These are phyloP conservation scores for Fabrea salina DNA, from an alignment of 169 alveolate genomes.

Conservation along the genomic window DNA sequence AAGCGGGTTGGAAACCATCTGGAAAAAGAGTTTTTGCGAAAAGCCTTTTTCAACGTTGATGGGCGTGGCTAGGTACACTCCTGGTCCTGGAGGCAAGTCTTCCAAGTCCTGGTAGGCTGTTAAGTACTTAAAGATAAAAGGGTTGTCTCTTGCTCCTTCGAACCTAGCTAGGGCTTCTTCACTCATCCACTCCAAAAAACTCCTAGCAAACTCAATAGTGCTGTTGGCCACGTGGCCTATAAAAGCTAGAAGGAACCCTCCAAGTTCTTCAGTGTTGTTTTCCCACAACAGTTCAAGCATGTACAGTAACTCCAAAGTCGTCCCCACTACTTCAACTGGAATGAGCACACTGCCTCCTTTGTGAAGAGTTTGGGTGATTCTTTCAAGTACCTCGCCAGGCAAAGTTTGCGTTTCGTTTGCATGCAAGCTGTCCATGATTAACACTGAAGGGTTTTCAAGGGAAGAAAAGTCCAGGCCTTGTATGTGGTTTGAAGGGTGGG, in stretches of 20 bases:
- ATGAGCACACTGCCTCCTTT: constrained; percentile 29
- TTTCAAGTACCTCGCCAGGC: not conserved
- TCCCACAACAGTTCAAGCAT: constrained; percentile 25
- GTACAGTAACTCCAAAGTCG: not conserved
- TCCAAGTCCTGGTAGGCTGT: not conserved
- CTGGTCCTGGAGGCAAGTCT: constrained; percentile 22
- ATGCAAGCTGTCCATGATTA: not conserved
- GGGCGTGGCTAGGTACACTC: constrained; percentile 2
- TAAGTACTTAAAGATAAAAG: not conserved
- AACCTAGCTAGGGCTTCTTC: not conserved
- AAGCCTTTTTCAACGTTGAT: not conserved
- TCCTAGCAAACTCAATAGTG: constrained; percentile 22
- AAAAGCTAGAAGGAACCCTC: not conserved
- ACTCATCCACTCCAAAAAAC: constrained; percentile 24
- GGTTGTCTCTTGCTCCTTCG: constrained; percentile 19
- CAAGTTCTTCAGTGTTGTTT: not conserved
- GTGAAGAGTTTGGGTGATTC: not conserved
- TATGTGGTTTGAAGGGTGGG: not conserved
- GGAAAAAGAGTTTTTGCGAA: not conserved
- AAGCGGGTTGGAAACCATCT: not conserved
- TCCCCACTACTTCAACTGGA: constrained; percentile 7
- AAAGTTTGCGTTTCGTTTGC: not conserved
- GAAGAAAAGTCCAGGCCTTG: constrained; percentile 7
- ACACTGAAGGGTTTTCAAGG: not conserved
- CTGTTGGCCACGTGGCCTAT: not conserved